Evolutionary conservation across 805 yeast species (phyloP).

Genomic region (Kazachstania kunashirensis): DNA sequence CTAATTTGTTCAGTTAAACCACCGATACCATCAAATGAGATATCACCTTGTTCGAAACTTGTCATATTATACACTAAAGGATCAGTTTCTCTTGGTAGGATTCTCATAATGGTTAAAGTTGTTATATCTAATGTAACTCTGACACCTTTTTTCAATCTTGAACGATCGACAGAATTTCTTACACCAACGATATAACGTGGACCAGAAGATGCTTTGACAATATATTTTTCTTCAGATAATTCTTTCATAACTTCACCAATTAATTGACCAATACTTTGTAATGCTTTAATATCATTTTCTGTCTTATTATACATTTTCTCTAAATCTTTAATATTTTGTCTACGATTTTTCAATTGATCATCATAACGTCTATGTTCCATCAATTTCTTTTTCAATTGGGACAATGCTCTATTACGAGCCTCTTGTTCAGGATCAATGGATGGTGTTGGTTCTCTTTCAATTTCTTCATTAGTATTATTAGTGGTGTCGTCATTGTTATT

Average conservation of each 20-base stretch:
- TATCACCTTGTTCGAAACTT: constrained; percentile 93
- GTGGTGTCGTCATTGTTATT: neutral
- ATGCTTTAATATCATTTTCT: constrained; percentile 92
- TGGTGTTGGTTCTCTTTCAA: constrained; percentile 16
- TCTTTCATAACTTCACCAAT: constrained; percentile 96
- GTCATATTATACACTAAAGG: constrained; percentile 98
- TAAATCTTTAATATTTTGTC: constrained; percentile 72
- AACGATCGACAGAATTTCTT: constrained; percentile 82
- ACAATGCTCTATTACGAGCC: constrained; percentile 60
- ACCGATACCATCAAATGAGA: constrained; percentile 90
- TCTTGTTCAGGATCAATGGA: constrained; percentile 48
- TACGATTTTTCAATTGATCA: constrained; percentile 72
- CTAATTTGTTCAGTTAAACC: constrained; percentile 93
- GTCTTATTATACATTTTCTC: constrained; percentile 84
- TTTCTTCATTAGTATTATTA: neutral
- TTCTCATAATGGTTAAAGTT: constrained; percentile 93
- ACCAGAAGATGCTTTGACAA: constrained; percentile 93
- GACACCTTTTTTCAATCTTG: constrained; percentile 79
- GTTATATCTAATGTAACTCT: constrained; percentile 97
- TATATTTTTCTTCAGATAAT: constrained; percentile 85
- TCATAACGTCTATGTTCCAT: constrained; percentile 94
- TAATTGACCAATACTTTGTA: constrained; percentile 94
- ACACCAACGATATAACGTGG: constrained; percentile 98
- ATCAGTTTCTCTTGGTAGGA: constrained; percentile 94
- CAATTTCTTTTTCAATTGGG: constrained; percentile 72